phyloP scores from a whole-genome alignment of 2,329 filamentous ascomycete genomes.

The Orbilia oligospora region DNA sequence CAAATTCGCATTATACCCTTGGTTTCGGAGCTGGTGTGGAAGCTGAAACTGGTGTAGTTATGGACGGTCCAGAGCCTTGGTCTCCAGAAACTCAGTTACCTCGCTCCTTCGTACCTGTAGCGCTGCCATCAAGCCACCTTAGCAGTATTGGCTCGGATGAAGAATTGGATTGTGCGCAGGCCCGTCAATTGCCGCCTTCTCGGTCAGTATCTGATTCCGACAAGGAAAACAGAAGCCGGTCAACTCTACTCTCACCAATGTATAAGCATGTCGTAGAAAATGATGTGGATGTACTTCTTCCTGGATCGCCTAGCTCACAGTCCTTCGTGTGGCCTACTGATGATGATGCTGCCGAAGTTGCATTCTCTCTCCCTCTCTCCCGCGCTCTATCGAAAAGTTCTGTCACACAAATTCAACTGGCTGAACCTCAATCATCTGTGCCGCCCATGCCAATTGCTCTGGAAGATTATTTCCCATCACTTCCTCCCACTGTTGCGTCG shows the following conservation, averaged over 20 bases:
- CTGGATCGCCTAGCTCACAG: neutral
- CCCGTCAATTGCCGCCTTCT: slow-evolving; percentile 12
- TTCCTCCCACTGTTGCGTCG: slow-evolving; percentile 10
- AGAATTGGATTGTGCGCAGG: neutral
- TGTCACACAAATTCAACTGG: neutral
- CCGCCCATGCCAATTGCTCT: neutral
- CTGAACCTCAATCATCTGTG: neutral
- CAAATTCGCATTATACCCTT: slow-evolving; percentile 7
- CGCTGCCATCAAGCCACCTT: neutral
- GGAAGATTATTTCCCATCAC: neutral
- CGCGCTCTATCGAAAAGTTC: neutral
- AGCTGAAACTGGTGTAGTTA: neutral
- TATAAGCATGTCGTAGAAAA: neutral
- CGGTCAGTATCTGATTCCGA: neutral
- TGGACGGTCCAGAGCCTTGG: too few relatives aligned
- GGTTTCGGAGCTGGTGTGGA: neutral
- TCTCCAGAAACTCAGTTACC: neutral
- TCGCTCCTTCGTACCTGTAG: neutral
- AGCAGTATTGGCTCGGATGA: neutral
- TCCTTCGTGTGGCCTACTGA: slow-evolving; percentile 1
- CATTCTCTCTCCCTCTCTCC: slow-evolving; percentile 8
- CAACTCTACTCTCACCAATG: neutral
- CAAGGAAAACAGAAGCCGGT: neutral
- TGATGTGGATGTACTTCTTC: neutral
- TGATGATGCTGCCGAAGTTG: neutral